phyloP scores from a whole-genome alignment of 1,284 basidiomycete genomes.

The Microbotryomycetes sp. region DNA sequence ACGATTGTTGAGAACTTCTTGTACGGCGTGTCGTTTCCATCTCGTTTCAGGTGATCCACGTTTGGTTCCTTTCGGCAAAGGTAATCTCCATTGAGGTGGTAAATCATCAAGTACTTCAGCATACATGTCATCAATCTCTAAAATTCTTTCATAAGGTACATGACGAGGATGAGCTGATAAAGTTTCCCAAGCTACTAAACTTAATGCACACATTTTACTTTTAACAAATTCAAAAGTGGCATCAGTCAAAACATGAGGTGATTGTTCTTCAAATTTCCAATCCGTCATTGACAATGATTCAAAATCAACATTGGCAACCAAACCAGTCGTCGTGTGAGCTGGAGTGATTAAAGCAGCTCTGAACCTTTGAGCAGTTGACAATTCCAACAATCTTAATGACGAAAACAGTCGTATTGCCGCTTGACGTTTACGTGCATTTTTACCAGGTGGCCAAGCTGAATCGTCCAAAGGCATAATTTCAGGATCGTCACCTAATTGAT shows the following conservation, averaged over 20 bases:
- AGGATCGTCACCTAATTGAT: slow-evolving; percentile 16
- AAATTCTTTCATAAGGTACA: slow-evolving; percentile 22
- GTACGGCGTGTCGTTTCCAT: slow-evolving; percentile 17
- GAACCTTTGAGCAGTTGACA: background rate
- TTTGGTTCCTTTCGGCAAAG: background rate
- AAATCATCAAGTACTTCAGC: slow-evolving; percentile 13
- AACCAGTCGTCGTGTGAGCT: slow-evolving; percentile 17
- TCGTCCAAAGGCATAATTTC: slow-evolving; percentile 27
- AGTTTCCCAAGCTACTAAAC: slow-evolving; percentile 5
- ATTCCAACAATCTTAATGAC: background rate
- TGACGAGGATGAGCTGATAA: background rate
- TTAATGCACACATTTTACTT: slow-evolving; percentile 6
- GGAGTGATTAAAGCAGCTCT: slow-evolving; percentile 20
- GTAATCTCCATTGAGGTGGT: background rate
- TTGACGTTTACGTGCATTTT: slow-evolving; percentile 19
- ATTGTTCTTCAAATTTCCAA: slow-evolving; percentile 10
- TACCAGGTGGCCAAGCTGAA: slow-evolving; percentile 17
- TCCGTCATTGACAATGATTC: slow-evolving; percentile 12
- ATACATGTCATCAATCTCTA: slow-evolving; percentile 20
- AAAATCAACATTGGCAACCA: slow-evolving; percentile 22
- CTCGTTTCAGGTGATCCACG: background rate
- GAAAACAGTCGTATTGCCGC: slow-evolving; percentile 17
- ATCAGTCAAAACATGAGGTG: slow-evolving; percentile 7
- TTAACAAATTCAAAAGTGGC: slow-evolving; percentile 26
- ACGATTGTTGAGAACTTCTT: slow-evolving; percentile 22